Evolutionary conservation across 1,139 yeast genomes (phyloP).

Genomic region (Geotrichum australiense): DNA sequence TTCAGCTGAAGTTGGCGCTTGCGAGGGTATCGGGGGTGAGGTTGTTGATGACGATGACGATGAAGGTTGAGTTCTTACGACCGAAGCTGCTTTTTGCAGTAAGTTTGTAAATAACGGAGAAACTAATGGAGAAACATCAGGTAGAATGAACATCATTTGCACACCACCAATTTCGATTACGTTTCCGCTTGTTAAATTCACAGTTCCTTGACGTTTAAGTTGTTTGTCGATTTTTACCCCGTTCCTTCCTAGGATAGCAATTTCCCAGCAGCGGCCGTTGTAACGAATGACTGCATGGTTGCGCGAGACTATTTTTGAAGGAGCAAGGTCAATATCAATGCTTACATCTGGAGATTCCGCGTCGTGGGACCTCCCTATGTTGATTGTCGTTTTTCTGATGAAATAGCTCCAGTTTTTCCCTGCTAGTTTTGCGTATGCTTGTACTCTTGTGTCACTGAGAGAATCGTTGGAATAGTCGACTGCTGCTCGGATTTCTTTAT

Average conservation of each 20-base stretch:
- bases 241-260: constrained; percentile 76
- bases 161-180: constrained; percentile 92
- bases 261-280: constrained; percentile 78
- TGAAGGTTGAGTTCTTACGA: too few relatives aligned
- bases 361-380: constrained; percentile 82
- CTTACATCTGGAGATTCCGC: constrained; percentile 32
- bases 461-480: constrained; percentile 55
- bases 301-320: constrained; percentile 91
- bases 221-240: constrained; percentile 76
- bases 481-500: constrained; percentile 40
- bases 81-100: constrained; percentile 4
- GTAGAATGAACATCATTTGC: constrained; percentile 97
- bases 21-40: not conserved
- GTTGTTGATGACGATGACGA: not conserved
- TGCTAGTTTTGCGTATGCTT: constrained; percentile 92
- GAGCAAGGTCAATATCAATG: constrained; percentile 88
- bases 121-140: constrained; percentile 69
- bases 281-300: constrained; percentile 81
- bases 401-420: constrained; percentile 94
- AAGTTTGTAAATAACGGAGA: constrained; percentile 21
- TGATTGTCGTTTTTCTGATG: constrained; percentile 69
- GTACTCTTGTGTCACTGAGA: constrained; percentile 67
- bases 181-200: constrained; percentile 67
- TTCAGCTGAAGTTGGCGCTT: not conserved
- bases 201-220: constrained; percentile 46